phyloP scores from a whole-genome alignment of 305 asterid genomes.

The Nicotiana rustica region DNA sequence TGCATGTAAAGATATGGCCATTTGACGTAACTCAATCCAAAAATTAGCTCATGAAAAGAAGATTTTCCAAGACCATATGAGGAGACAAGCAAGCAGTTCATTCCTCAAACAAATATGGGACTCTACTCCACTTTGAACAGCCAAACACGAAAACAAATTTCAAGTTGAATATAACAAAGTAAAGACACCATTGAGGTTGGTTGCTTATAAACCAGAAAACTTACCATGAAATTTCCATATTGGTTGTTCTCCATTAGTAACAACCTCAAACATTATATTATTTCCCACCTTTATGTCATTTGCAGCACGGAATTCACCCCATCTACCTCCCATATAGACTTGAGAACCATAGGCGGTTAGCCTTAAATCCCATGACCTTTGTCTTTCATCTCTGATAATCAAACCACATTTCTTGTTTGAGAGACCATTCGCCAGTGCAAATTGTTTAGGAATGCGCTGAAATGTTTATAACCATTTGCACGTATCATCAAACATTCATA shows the following conservation, averaged over 20 bases:
- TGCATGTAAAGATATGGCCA: too few species aligned
- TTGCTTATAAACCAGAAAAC: background rate
- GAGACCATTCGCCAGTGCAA: constrained; percentile 16
- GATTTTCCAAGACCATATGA: too few species aligned
- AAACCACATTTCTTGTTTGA: background rate
- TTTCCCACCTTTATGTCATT: constrained; percentile 37
- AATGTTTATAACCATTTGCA: background rate
- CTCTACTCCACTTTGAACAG: too few species aligned
- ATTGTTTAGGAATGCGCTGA: constrained; percentile 27
- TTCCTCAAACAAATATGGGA: too few species aligned
- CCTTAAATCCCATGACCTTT: constrained; percentile 8
- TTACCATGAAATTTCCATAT: constrained; percentile 8
- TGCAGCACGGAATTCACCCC: constrained; percentile 20
- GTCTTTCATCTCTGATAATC: constrained; percentile 23
- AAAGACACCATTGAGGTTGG: background rate
- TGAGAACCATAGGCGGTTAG: background rate
- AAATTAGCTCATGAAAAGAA: too few species aligned
- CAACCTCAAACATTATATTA: background rate
- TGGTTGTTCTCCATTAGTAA: background rate
- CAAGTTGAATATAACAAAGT: background rate
- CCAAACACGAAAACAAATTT: too few species aligned
- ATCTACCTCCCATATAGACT: background rate
- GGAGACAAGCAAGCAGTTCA: too few species aligned
- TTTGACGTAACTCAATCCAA: too few species aligned
- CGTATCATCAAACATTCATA: background rate